These are phyloP conservation scores for Puccinellia tenuiflora DNA, from an alignment of 176 grass and related monocot species.

Conservation along the genomic window DNA sequence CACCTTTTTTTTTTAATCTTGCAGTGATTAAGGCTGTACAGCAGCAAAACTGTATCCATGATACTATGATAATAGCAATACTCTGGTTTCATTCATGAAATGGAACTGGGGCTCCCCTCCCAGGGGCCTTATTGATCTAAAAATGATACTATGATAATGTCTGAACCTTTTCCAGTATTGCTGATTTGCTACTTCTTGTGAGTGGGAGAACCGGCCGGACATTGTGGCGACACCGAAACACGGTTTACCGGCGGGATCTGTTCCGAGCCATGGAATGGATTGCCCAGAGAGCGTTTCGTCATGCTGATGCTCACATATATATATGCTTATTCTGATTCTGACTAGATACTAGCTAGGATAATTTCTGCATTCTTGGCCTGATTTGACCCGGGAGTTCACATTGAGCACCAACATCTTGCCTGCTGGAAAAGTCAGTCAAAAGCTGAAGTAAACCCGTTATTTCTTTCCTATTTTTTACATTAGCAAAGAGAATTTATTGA, in stretches of 20 bases:
- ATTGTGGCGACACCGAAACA: slow-evolving; percentile 12
- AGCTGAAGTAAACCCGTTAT: neutral
- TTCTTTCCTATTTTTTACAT: neutral
- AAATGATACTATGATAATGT: no score
- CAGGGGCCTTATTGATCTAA: no score
- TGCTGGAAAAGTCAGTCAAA: neutral
- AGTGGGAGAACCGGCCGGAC: neutral
- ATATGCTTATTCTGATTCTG: neutral
- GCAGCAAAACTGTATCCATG: neutral
- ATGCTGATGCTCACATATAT: neutral
- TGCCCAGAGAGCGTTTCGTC: neutral
- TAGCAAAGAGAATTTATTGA: neutral
- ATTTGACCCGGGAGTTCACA: slow-evolving; percentile 7
- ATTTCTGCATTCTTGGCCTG: neutral
- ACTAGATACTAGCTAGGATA: neutral
- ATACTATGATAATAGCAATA: no score
- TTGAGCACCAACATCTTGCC: neutral
- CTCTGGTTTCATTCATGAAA: no score
- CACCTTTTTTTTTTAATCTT: neutral
- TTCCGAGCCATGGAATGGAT: neutral
- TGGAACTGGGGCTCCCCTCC: no score
- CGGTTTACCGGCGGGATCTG: slow-evolving; percentile 15
- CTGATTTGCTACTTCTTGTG: neutral
- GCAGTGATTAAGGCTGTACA: slow-evolving; percentile 17
- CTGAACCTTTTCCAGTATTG: neutral